Evolutionary conservation across 2,329 filamentous ascomycete species (phyloP), one percentile per base, ranked within the genome.

Genomic region (Chaetomiaceae sp.): DNA sequence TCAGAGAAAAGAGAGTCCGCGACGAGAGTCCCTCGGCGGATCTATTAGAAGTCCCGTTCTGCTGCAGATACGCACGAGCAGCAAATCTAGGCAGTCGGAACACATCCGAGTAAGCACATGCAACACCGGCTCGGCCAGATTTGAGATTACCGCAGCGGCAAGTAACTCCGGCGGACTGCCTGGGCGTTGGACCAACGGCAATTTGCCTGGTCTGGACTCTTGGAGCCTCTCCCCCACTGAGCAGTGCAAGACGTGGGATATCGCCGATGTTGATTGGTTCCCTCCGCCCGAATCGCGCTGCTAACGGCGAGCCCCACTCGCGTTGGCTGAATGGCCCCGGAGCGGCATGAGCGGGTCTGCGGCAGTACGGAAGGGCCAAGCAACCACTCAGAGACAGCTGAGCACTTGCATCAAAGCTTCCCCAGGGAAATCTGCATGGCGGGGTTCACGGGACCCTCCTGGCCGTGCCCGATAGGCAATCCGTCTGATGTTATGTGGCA

Each of bases 231-330:
- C 33, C 9, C 27, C 14, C 11, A 36, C 21, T 20, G 10, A 29
- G 30, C 32, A 21, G 21, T 7, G 20, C 6, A 5, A 5, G 5
- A 27, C n/a, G n/a, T n/a, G 3, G 25, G 27, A 36, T 43, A 18
- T 21, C 13, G 20, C 41, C 16, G 36, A 23, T 41, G 34, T 48
- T 62, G 43, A 65, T 65, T 64, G 64, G 61, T 57, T 66, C 64
- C 64, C 23, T 65, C 60, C 51, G 64, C 48, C 64, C 64, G 64
- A 64, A 59, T 55, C 46, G 40, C 37, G 44, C 32, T 13, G 46
- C 48, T 45, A 37, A 33, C 49, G 18, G 33, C 40, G n/a, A 32
- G 30, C 23, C 23, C 45, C 41, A 40, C 48, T 51, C n/a, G 45
- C 59, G 55, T 56, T 61, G 60, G 59, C 58, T 61, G 60, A 58